These are phyloP conservation scores for Nicotiana rustica DNA, from an alignment of 305 asterid species.

Conservation along the genomic window DNA sequence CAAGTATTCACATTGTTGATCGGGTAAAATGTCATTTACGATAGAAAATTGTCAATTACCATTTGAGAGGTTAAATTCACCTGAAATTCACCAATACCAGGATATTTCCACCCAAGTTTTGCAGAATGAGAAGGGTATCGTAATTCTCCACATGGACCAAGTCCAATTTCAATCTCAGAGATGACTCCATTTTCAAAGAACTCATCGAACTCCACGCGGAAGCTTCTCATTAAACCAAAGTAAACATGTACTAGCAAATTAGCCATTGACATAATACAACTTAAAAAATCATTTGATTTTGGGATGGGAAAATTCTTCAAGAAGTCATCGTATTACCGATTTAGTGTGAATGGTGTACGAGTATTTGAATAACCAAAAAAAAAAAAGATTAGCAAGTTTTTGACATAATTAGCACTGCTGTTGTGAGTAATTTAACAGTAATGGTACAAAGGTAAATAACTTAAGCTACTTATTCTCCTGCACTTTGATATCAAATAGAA, in stretches of 20 bases:
- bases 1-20: not conserved
- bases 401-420: too few relatives aligned
- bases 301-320: not conserved
- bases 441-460: not conserved
- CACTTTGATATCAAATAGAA: not conserved
- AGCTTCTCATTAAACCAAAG: slow-evolving; percentile 79
- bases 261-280: too few relatives aligned
- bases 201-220: slow-evolving; percentile 72
- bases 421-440: too few relatives aligned
- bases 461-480: not conserved
- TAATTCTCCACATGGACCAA: slow-evolving; percentile 84
- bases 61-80: slow-evolving; percentile 40
- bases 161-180: slow-evolving; percentile 77
- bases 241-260: slow-evolving; percentile 56
- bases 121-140: slow-evolving; percentile 81
- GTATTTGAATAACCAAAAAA: not conserved
- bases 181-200: slow-evolving; percentile 68
- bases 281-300: too few relatives aligned
- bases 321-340: not conserved
- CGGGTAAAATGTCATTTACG: not conserved
- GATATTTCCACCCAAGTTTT: slow-evolving; percentile 74
- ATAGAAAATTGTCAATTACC: too few relatives aligned
- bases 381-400: too few relatives aligned
- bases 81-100: slow-evolving; percentile 87
- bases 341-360: not conserved